phyloP scores from a whole-genome alignment of 305 asterid species.

The Rubia tinctorum region DNA sequence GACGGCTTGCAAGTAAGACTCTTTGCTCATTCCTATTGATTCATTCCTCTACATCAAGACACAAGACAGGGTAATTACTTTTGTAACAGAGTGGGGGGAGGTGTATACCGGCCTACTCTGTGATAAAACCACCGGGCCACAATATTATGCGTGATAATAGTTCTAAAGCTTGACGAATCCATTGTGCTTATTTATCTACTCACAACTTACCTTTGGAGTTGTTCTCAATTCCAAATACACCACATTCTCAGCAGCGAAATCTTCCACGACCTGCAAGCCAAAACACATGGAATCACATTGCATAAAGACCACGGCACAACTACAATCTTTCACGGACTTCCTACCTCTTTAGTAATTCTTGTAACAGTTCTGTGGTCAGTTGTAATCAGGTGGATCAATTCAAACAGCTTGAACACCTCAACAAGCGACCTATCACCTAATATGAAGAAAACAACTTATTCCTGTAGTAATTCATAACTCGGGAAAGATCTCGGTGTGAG shows the following conservation, averaged over 20 bases:
- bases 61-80: background rate
- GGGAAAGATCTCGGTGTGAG: background rate
- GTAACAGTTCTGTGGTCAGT: constrained; percentile 82
- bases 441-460: constrained; percentile 19
- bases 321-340: background rate
- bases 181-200: background rate
- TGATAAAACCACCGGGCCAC: no score
- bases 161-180: background rate
- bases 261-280: constrained; percentile 66
- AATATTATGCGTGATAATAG: no score
- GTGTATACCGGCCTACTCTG: background rate
- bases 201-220: constrained; percentile 68
- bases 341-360: constrained; percentile 86
- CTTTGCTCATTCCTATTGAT: constrained; percentile 86
- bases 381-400: constrained; percentile 75
- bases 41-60: constrained; percentile 55
- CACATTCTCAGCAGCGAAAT: constrained; percentile 91
- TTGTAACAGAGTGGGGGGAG: background rate
- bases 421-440: constrained; percentile 76
- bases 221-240: constrained; percentile 88
- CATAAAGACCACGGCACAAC: constrained; percentile 7
- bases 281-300: background rate
- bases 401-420: constrained; percentile 91
- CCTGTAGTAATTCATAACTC: constrained; percentile 9
- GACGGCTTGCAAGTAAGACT: constrained; percentile 80